phyloP scores from a whole-genome alignment of 2,329 filamentous ascomycete species.

The Cladobotryum protrusum region DNA sequence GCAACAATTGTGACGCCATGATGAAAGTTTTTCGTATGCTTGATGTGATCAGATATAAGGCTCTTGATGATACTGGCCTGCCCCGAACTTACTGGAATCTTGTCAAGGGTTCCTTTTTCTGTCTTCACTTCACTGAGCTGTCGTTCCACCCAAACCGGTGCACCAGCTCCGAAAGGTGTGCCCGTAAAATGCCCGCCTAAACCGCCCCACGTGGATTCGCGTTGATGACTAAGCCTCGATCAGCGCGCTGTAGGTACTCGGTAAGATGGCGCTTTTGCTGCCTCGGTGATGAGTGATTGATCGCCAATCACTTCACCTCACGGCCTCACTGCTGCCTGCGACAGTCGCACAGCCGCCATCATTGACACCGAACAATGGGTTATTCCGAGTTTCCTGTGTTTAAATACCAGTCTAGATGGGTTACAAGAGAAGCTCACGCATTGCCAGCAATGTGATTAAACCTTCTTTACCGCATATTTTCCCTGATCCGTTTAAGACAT shows the following conservation, averaged over 20 bases:
- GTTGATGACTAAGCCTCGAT: conserved; percentile 30
- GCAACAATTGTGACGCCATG: conserved; percentile 70
- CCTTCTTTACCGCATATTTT: conserved; percentile 13
- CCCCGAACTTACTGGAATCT: background rate
- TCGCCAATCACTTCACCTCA: conserved; percentile 8
- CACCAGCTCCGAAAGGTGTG: background rate
- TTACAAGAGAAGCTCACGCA: conserved; percentile 11
- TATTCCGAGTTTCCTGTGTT: background rate
- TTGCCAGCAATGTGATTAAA: conserved; percentile 26
- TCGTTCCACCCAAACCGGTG: conserved; percentile 1
- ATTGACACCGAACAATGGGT: conserved; percentile 5
- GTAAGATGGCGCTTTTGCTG: background rate
- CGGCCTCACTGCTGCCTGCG: conserved; percentile 1
- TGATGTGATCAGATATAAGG: too few relatives aligned
- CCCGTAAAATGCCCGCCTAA: background rate
- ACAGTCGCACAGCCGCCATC: too few relatives aligned
- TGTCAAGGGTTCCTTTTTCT: background rate
- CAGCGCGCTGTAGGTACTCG: background rate
- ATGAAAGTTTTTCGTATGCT: conserved; percentile 14
- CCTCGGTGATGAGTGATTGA: background rate
- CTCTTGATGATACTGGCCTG: too few relatives aligned
- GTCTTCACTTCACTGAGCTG: background rate
- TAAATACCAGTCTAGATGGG: conserved; percentile 16
- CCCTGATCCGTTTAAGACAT: background rate
- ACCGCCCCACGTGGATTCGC: conserved; percentile 27